Base-by-base conservation (phyloP, 78 protist genomes). In the Dictyostelium brefeldianum region DNA sequence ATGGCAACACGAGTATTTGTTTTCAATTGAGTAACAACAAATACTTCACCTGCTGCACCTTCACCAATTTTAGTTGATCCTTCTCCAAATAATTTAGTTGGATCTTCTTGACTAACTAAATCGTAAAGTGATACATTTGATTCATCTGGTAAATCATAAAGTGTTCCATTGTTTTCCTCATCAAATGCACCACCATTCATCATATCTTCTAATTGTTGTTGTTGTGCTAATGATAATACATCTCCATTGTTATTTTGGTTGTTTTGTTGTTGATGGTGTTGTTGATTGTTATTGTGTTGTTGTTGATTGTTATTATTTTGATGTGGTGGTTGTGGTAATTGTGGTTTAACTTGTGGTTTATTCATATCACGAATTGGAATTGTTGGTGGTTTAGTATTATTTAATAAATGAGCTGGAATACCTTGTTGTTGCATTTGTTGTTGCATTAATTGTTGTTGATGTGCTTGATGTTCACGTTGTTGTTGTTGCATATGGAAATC, bases 41-140 rank as follows among this genome's bases (percentile, higher is more conserved):
- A 94, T 64, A 94, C 96, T 65, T 94, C 96, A 67, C 96, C 96
- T 25, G 96, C 96, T 7, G 96, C 96, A 81, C 87, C 84, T 31
- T 79, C 90, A 75, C 84, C 95, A 81, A 82, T 75, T 81, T 91
- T 91, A 48, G 65, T 80, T 1, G 70, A 56, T n/a, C 89, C 90
- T 3, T 91, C 87, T 14, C 89, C 80, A 81, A 51, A 77, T 64
- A 82, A 59, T 74, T 91, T 87, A 27, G 93, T 57, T 79, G 95
- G 95, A 91, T 91, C 95, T 29, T 91, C 95, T 74, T 91, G 82
- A 64, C 95, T 91, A 8, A 91, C 74, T 8, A 91, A 46, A 48
- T 91, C 95, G 69, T 81, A 85, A 11, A 91, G 27, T 18, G 90
- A 81, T 20, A 91, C 89, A 67, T 91, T 83, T 5, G 89, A 25